These are phyloP conservation scores for Aspergillus puulaauensis DNA, from an alignment of 2,329 filamentous ascomycete genomes.

Conservation along the genomic window DNA sequence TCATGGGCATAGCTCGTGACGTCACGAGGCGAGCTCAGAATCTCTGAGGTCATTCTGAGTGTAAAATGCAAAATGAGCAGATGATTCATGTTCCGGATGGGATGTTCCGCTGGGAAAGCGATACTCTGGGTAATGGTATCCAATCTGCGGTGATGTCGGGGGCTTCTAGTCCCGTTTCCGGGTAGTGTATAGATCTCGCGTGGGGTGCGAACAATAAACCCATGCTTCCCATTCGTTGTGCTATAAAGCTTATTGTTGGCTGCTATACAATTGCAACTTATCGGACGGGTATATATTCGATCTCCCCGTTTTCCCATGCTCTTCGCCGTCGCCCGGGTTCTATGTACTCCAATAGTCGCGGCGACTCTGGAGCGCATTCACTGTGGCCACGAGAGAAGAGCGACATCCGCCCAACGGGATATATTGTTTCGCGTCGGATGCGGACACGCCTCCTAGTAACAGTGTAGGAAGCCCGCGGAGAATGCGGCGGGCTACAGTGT, in stretches of 20 bases:
- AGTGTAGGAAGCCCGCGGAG: constrained; percentile 15
- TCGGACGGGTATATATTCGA: constrained; percentile 19
- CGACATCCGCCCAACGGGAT: neutral
- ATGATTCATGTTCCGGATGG: neutral
- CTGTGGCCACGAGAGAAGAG: neutral
- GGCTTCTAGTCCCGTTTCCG: neutral
- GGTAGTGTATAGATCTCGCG: neutral
- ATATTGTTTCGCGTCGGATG: constrained; percentile 12
- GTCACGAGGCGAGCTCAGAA: constrained; percentile 31
- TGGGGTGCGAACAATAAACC: neutral
- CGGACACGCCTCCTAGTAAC: constrained; percentile 12
- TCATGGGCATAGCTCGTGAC: constrained; percentile 20
- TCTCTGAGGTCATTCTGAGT: constrained; percentile 28
- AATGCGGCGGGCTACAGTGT: constrained; percentile 3
- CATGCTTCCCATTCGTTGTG: neutral
- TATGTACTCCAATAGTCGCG: constrained; percentile 15
- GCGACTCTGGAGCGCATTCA: constrained; percentile 3
- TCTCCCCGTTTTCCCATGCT: constrained; percentile 2
- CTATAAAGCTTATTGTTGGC: neutral
- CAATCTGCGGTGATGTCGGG: neutral
- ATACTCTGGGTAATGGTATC: neutral
- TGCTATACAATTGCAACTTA: neutral
- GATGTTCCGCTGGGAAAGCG: neutral
- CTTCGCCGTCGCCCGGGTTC: constrained; percentile 10
- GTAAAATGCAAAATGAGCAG: constrained; percentile 10